Evolutionary conservation across 208 protist species (phyloP).

Genomic region (Trichomonas tenax): DNA sequence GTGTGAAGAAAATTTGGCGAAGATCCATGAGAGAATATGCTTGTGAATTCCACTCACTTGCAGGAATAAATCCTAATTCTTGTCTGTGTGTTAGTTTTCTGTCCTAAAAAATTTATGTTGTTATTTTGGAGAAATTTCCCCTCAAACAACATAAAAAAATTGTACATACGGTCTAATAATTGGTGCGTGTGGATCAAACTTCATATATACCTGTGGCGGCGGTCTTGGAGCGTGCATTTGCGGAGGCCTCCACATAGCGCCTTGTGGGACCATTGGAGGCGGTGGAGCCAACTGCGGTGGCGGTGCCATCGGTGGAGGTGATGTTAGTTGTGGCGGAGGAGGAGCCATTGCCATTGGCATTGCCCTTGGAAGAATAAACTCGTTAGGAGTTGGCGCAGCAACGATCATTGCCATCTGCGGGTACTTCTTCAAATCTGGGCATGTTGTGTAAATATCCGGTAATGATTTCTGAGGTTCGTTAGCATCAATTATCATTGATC

Average conservation of each 20-base stretch:
- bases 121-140: not conserved
- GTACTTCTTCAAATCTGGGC: not conserved
- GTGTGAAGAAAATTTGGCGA: not conserved
- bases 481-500: not conserved
- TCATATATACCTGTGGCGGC: not conserved
- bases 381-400: not conserved
- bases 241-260: too few species aligned
- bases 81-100: constrained; percentile 7
- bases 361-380: not conserved
- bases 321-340: not conserved
- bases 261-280: not conserved
- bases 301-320: not conserved
- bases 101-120: not conserved
- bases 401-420: not conserved
- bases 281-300: not conserved
- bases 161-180: not conserved
- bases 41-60: not conserved
- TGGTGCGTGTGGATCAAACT: not conserved
- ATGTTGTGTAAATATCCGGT: constrained; percentile 1
- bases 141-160: not conserved
- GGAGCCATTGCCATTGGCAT: not conserved
- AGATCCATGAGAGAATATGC: not conserved
- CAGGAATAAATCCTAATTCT: constrained; percentile 1
- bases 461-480: not conserved
- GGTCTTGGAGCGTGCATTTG: not conserved